phyloP scores from a whole-genome alignment of 1,284 basidiomycete species.

The Marasmius oreades region DNA sequence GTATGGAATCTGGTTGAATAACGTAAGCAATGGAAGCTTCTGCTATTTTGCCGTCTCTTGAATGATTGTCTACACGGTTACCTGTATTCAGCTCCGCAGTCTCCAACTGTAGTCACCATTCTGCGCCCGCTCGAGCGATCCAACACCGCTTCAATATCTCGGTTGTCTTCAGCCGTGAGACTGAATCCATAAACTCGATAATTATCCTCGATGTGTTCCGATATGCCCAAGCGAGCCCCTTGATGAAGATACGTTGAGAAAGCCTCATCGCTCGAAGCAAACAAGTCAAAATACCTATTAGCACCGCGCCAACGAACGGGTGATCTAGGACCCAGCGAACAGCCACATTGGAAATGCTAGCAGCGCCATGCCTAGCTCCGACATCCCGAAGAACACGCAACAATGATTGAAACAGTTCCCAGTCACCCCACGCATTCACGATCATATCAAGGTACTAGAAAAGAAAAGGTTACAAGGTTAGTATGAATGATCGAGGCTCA shows the following conservation, averaged over 20 bases:
- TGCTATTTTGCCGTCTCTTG: too few relatives aligned
- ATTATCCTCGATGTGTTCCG: constrained; percentile 72
- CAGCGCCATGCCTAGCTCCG: constrained; percentile 62
- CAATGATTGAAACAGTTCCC: constrained; percentile 70
- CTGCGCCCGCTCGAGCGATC: constrained; percentile 52
- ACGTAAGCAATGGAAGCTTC: too few relatives aligned
- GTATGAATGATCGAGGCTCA: constrained; percentile 1
- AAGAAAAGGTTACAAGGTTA: neutral
- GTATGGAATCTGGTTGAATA: too few relatives aligned
- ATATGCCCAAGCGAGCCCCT: constrained; percentile 76
- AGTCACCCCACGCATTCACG: constrained; percentile 71
- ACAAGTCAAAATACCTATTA: constrained; percentile 52
- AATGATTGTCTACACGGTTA: too few relatives aligned
- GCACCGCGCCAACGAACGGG: constrained; percentile 70
- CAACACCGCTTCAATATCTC: constrained; percentile 59
- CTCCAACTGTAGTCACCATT: constrained; percentile 68
- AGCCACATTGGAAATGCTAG: constrained; percentile 74
- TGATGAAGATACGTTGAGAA: neutral
- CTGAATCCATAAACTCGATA: constrained; percentile 54
- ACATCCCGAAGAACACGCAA: constrained; percentile 57
- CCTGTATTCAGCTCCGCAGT: constrained; percentile 82
- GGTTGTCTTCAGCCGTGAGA: constrained; percentile 53
- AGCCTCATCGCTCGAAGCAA: constrained; percentile 5
- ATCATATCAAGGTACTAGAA: constrained; percentile 79
- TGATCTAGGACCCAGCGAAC: constrained; percentile 82